Conservation (phyloP, 2,329 filamentous ascomycete species). For the Sporothrix luriei region DNA sequence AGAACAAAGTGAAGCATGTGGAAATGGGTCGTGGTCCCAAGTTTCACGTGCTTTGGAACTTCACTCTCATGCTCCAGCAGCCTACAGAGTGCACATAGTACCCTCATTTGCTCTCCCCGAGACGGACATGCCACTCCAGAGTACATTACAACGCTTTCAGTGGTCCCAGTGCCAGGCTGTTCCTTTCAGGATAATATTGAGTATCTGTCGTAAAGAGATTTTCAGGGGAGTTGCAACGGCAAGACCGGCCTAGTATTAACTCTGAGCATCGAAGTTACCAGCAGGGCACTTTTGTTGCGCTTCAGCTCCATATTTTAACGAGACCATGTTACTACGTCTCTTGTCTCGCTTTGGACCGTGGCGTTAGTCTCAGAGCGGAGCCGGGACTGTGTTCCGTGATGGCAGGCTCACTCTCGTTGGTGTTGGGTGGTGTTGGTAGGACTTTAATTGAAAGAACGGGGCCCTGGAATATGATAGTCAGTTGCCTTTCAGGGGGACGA, state of each 20-base stretch:
- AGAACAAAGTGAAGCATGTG: neutral
- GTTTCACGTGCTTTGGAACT: neutral
- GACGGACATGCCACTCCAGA: neutral
- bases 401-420: neutral
- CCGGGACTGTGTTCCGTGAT: constrained; percentile 22
- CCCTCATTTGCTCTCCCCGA: neutral
- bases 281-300: neutral
- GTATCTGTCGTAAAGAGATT: neutral
- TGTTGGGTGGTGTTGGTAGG: neutral
- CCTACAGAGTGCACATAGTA: no score
- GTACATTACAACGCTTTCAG: neutral
- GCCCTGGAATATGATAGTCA: neutral
- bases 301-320: constrained; percentile 3
- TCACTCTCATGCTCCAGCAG: neutral
- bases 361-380: constrained; percentile 11
- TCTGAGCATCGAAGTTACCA: neutral
- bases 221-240: constrained; percentile 24
- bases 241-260: neutral
- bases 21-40: neutral
- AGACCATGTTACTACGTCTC: neutral
- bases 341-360: neutral
- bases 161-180: neutral
- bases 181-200: neutral
- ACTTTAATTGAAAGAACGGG: neutral
- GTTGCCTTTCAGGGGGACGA: neutral